These are phyloP conservation scores for Yamadazyma trypodendri DNA, from an alignment of 1,139 yeast species.

Conservation along the genomic window DNA sequence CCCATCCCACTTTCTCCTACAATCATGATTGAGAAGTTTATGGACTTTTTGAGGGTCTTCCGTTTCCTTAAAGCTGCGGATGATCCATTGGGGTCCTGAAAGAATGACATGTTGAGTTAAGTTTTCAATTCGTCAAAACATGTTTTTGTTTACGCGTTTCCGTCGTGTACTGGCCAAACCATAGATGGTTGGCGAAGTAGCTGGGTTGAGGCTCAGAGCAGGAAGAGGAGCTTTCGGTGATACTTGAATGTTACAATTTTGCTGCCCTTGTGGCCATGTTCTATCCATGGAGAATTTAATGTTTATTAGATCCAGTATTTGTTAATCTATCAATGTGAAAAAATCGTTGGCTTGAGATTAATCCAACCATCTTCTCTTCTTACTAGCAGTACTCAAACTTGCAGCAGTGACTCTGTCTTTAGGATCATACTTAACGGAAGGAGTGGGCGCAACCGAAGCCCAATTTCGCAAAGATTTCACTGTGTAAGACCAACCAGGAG, in stretches of 20 bases:
- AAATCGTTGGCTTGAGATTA: slow-evolving; percentile 3
- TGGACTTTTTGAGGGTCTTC: slow-evolving; percentile 55
- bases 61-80: slow-evolving; percentile 52
- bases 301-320: background rate
- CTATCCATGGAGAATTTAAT: too few species aligned
- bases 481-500: slow-evolving; percentile 83
- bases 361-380: slow-evolving; percentile 38
- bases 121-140: slow-evolving; percentile 2
- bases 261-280: background rate
- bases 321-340: background rate
- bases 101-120: slow-evolving; percentile 11
- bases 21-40: slow-evolving; percentile 55
- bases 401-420: slow-evolving; percentile 40
- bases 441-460: slow-evolving; percentile 68
- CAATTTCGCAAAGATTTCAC: slow-evolving; percentile 61
- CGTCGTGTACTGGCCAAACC: background rate
- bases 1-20: slow-evolving; percentile 64
- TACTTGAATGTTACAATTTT: too few species aligned
- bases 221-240: too few species aligned
- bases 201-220: too few species aligned
- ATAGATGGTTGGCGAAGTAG: too few species aligned
- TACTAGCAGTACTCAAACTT: slow-evolving; percentile 35
- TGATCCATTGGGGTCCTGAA: slow-evolving; percentile 20
- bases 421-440: slow-evolving; percentile 50
- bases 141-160: slow-evolving; percentile 1